Conservation (phyloP, 352 stramenopile genomes). For the Globisporangium camurandrum region DNA sequence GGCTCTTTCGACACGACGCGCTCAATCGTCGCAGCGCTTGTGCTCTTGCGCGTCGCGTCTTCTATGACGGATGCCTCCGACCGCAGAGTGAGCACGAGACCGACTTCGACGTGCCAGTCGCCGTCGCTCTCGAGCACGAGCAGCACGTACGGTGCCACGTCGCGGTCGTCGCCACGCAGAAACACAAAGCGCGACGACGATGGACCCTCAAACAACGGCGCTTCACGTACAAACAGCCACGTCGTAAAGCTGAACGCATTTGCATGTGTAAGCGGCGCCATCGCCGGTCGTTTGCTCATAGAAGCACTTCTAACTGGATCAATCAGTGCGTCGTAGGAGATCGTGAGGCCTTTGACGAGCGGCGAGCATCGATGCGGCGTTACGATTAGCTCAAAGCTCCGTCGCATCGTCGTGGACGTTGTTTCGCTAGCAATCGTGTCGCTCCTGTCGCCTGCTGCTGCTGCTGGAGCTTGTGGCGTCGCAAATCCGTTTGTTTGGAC, state of each 20-base stretch:
- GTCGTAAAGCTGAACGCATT: slow-evolving; percentile 86
- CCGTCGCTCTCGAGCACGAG: slow-evolving; percentile 30
- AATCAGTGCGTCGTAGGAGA: slow-evolving; percentile 52
- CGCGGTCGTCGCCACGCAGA: slow-evolving; percentile 48
- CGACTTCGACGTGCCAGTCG: slow-evolving; percentile 58
- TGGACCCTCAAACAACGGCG: background rate
- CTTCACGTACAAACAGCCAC: slow-evolving; percentile 68
- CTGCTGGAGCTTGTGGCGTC: slow-evolving; percentile 1
- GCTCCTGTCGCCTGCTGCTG: slow-evolving; percentile 1
- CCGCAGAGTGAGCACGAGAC: slow-evolving; percentile 19
- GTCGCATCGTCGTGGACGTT: slow-evolving; percentile 17
- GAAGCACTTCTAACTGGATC: slow-evolving; percentile 9
- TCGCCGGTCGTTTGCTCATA: slow-evolving; percentile 7
- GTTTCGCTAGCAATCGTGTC: background rate
- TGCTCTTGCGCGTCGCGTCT: background rate
- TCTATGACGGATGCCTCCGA: background rate
- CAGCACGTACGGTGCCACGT: slow-evolving; percentile 60
- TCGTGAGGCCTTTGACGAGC: slow-evolving; percentile 44
- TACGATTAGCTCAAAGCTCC: slow-evolving; percentile 74
- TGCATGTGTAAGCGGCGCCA: slow-evolving; percentile 53
- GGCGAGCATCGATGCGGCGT: slow-evolving; percentile 44
- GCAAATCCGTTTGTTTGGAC: background rate
- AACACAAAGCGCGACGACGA: slow-evolving; percentile 55
- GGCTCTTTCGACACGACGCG: slow-evolving; percentile 68
- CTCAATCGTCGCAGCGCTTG: slow-evolving; percentile 17